These are phyloP conservation scores for Elymus sibiricus DNA, from an alignment of 176 grass and related monocot genomes.

Conservation along the genomic window DNA sequence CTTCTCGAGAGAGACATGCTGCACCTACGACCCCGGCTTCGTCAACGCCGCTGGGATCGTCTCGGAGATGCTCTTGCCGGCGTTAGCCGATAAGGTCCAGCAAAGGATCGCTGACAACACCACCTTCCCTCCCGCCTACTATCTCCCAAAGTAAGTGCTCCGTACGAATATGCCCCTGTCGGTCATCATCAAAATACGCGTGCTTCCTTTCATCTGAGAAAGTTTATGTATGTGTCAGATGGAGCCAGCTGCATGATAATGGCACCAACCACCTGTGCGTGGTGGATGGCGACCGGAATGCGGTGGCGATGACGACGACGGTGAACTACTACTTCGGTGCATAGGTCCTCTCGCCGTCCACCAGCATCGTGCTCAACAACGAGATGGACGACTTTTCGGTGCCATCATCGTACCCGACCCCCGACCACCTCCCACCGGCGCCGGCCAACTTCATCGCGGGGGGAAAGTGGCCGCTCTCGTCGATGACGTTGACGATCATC, in stretches of 20 bases:
- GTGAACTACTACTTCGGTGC: constrained; percentile 72
- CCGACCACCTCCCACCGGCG: constrained; percentile 64
- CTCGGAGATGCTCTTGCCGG: constrained; percentile 59
- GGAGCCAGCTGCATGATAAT: constrained; percentile 65
- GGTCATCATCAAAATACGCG: constrained; percentile 72
- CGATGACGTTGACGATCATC: constrained; percentile 72
- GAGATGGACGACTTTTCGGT: constrained; percentile 95
- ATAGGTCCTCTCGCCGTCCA: constrained; percentile 64
- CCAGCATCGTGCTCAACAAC: constrained; percentile 84
- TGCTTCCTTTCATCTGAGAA: constrained; percentile 20
- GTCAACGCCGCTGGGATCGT: constrained; percentile 48
- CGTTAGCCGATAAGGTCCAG: constrained; percentile 47
- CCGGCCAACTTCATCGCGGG: constrained; percentile 84
- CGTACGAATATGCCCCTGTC: constrained; percentile 48
- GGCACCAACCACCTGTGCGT: constrained; percentile 83
- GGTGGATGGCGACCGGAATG: constrained; percentile 76
- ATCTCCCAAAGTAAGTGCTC: constrained; percentile 51
- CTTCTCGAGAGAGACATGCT: too few relatives aligned
- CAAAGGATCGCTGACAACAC: constrained; percentile 62
- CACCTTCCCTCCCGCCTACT: constrained; percentile 68
- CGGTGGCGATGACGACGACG: constrained; percentile 71
- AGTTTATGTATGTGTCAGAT: constrained; percentile 33
- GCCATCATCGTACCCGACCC: constrained; percentile 36
- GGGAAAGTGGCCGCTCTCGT: constrained; percentile 64
- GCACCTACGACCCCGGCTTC: constrained; percentile 61